Evolutionary conservation across 768 basidiomycete species (phyloP).

Genomic region (Hygrocybe punicea): DNA sequence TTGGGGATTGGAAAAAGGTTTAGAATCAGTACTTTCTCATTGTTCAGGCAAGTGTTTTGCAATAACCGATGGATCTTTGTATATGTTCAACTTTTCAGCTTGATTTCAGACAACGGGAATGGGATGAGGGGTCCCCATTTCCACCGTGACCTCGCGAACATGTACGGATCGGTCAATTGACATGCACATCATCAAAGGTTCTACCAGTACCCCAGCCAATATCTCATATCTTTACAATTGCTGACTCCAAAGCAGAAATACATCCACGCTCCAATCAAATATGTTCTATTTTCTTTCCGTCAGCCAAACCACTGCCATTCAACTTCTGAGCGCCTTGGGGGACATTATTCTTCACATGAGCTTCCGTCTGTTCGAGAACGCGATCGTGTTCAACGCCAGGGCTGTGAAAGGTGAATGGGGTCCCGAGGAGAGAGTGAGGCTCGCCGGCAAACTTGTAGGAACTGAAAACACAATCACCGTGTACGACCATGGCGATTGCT

Average conservation of each 20-base stretch:
- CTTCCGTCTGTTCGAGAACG: constrained; percentile 8
- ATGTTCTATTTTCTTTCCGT: not conserved
- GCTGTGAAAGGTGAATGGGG: constrained; percentile 3
- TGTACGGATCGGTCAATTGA: no score
- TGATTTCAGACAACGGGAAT: no score
- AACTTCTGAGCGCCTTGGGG: not conserved
- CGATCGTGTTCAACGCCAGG: constrained; percentile 10
- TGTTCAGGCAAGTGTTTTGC: no score
- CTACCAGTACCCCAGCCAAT: no score
- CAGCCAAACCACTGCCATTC: not conserved
- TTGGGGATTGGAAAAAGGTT: not conserved
- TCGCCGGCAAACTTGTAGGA: constrained; percentile 1
- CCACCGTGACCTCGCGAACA: no score
- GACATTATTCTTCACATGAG: constrained; percentile 11
- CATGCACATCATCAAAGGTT: no score
- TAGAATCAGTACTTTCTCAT: not conserved
- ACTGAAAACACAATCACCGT: constrained; percentile 8
- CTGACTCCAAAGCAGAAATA: no score
- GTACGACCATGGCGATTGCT: constrained; percentile 12
- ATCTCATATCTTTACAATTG: no score
- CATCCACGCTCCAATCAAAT: not conserved
- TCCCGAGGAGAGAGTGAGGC: constrained; percentile 4
- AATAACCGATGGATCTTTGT: no score
- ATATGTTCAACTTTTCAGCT: no score
- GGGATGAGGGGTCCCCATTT: no score